These are phyloP conservation scores for Eutrema heterophyllum DNA, from an alignment of 345 rosid species.

Conservation along the genomic window DNA sequence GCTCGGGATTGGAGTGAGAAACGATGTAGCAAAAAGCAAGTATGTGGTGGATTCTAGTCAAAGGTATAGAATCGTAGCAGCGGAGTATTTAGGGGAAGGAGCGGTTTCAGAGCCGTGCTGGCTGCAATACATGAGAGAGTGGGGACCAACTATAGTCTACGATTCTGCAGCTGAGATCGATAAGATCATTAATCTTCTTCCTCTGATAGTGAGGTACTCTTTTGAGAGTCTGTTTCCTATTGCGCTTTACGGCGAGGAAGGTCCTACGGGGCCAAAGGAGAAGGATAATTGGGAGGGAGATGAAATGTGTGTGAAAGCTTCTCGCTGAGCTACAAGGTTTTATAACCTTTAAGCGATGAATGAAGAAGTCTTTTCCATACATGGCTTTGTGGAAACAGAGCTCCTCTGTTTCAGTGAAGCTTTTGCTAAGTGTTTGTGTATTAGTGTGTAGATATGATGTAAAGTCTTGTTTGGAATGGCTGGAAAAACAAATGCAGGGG, in stretches of 20 bases:
- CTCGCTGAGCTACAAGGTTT: not conserved
- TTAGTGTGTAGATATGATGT: not conserved
- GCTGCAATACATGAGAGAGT: constrained; percentile 89
- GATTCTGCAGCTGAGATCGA: constrained; percentile 73
- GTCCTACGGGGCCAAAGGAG: constrained; percentile 95
- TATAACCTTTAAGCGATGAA: not conserved
- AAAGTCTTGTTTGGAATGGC: not conserved
- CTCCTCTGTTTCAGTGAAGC: constrained; percentile 18
- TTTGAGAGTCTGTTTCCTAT: constrained; percentile 79
- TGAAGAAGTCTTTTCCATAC: not conserved
- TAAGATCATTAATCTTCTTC: constrained; percentile 61
- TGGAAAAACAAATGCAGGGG: no score
- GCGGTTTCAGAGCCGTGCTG: constrained; percentile 63
- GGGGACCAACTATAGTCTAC: constrained; percentile 87
- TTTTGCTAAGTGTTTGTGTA: not conserved
- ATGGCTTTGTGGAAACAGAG: constrained; percentile 2
- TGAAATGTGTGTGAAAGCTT: constrained; percentile 41
- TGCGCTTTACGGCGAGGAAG: constrained; percentile 88
- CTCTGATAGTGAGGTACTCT: constrained; percentile 64
- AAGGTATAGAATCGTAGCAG: constrained; percentile 57
- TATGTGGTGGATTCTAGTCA: constrained; percentile 59
- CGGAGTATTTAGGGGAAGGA: constrained; percentile 66
- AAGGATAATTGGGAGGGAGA: constrained; percentile 85
- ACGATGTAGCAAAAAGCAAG: constrained; percentile 60
- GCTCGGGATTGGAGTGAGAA: constrained; percentile 74